These are phyloP conservation scores for Xylaria digitata DNA, from an alignment of 2,329 filamentous ascomycete species.

Conservation along the genomic window DNA sequence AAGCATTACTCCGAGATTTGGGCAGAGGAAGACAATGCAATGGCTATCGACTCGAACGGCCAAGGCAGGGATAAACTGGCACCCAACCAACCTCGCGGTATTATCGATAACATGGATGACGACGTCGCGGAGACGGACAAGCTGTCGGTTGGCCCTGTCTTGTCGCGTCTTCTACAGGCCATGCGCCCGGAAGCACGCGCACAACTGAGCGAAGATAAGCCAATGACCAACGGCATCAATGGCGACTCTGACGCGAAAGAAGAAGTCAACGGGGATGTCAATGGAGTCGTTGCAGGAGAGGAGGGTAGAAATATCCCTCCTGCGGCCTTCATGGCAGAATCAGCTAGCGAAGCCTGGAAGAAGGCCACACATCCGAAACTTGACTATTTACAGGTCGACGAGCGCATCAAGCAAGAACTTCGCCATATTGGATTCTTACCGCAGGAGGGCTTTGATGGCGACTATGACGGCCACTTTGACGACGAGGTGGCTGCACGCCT, in stretches of 20 bases:
- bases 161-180: conserved; percentile 81
- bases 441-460: conserved; percentile 70
- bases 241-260: conserved; percentile 61
- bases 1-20: conserved; percentile 90
- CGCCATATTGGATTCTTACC: conserved; percentile 89
- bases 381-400: conserved; percentile 88
- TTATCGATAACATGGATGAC: conserved; percentile 87
- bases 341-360: conserved; percentile 80
- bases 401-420: conserved; percentile 90
- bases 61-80: conserved; percentile 74
- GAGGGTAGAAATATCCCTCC: conserved; percentile 66
- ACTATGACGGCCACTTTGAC: conserved; percentile 91
- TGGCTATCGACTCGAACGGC: conserved; percentile 75
- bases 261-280: conserved; percentile 63
- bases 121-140: conserved; percentile 88
- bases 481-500: conserved; percentile 93
- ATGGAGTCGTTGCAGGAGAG: conserved; percentile 52
- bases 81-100: conserved; percentile 85
- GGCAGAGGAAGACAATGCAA: conserved; percentile 90
- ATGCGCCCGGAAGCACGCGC: conserved; percentile 80
- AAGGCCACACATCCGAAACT: conserved; percentile 79
- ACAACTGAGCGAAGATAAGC: conserved; percentile 66
- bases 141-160: conserved; percentile 86
- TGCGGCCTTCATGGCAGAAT: conserved; percentile 83
- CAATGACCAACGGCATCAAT: conserved; percentile 62